These are phyloP conservation scores for Buxus sempervirens DNA, from an alignment of 164 flowering plant species.

Conservation along the genomic window DNA sequence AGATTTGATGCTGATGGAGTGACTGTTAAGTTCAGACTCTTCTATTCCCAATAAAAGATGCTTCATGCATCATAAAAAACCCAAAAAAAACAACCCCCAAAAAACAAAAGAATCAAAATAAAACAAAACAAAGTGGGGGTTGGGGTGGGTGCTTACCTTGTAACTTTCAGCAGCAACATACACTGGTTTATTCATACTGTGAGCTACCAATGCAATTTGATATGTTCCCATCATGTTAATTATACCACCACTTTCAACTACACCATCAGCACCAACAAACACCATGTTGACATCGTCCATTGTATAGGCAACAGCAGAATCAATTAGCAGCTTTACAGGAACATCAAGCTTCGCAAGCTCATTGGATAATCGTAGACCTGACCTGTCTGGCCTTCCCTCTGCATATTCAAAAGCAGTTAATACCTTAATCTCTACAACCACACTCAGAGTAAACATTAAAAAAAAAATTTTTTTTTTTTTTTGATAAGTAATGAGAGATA, in stretches of 20 bases:
- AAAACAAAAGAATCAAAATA: no score
- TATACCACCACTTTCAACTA: slow-evolving; percentile 96
- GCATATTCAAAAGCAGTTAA: slow-evolving; percentile 24
- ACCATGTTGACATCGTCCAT: slow-evolving; percentile 99
- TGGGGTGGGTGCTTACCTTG: slow-evolving; percentile 81
- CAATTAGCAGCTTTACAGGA: slow-evolving; percentile 92
- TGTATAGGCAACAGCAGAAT: slow-evolving; percentile 89
- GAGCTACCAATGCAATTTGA: slow-evolving; percentile 91
- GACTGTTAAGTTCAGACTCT: no score
- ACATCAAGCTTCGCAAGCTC: slow-evolving; percentile 88
- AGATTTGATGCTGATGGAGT: no score
- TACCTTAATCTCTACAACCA: not conserved
- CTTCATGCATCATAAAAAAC: no score
- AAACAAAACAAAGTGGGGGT: no score
- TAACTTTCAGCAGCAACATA: slow-evolving; percentile 99
- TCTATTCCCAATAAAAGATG: no score
- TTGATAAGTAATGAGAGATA: no score
- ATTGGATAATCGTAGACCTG: slow-evolving; percentile 80
- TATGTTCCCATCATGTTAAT: slow-evolving; percentile 99
- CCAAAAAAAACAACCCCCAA: no score
- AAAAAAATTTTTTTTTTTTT: no score
- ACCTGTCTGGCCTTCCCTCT: slow-evolving; percentile 97
- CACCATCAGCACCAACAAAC: slow-evolving; percentile 95
- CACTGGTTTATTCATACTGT: slow-evolving; percentile 91
- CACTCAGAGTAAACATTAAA: no score